Evolutionary conservation across 139 green algal genomes (phyloP), one percentile per base, ranked within the genome.

Genomic region (Picochlorum sp.): DNA sequence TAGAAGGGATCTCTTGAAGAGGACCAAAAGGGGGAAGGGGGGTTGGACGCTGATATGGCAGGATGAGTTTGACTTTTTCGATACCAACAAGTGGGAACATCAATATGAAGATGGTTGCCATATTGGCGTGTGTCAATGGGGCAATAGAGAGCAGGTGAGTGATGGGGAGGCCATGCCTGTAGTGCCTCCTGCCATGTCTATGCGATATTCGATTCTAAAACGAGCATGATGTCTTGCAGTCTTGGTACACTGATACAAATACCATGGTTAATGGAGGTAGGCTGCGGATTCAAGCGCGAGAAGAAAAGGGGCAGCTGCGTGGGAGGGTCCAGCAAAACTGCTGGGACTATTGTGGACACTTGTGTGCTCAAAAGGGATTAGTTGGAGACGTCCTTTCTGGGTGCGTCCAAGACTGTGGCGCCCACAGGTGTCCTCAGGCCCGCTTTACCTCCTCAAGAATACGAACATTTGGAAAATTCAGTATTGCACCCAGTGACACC

Each of bases 401-500:
- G 7, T 65, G 58, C 20, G 41, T 57, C n/a, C 6, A 50, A 18
- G n/a, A 28, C 26, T 65, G 58, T 52, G 58, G 58, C 13, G 21
- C 20, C 23, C 1, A 26, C 2, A 28, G 58, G 14, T 64, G 47
- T 21, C 54, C 58, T 14, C 8, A 51, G 10, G 16, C 28, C 11
- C 28, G 38, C 11, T 51, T 51, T 15, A 69, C 63, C 14, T 69
- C 63, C 6, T 54, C 37, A 3, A 50, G 63, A 20, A 60, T 69
- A 15, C 21, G 23, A 15, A 69, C 63, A 18, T 49, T 63, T 34
- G 37, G 58, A 13, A 69, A 64, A 52, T 69, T 69, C 15, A 69
- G 63, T 28, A 21, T 69, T 18, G 13, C 23, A 10, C 63, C 63
- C 9, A 24, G 13, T 10, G 63, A 21, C 5, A 37, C 44, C 16